These are phyloP conservation scores for Chlorella sp. DNA, from an alignment of 139 green algal species.

Conservation along the genomic window DNA sequence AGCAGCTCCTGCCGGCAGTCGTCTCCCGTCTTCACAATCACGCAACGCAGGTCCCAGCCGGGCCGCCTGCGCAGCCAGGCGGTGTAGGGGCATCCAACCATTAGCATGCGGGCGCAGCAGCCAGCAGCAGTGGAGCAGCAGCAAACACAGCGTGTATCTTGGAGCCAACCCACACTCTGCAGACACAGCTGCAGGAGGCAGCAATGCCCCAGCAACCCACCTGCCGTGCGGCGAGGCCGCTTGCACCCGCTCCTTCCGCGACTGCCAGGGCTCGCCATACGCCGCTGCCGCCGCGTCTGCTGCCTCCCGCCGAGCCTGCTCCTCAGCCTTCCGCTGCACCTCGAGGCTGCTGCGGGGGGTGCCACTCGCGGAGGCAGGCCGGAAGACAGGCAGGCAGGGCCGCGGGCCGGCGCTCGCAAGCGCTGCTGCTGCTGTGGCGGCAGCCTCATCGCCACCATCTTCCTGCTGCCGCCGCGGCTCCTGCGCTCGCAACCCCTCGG, in stretches of 20 bases:
- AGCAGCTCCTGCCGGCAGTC: constrained; percentile 98
- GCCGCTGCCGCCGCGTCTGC: constrained; percentile 41
- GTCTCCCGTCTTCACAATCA: constrained; percentile 99
- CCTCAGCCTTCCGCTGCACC: not conserved
- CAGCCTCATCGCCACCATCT: not conserved
- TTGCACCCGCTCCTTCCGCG: constrained; percentile 66
- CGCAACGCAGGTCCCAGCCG: constrained; percentile 87
- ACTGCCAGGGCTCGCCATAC: constrained; percentile 79
- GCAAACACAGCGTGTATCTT: not conserved
- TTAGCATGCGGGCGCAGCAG: not conserved
- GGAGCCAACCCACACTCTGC: too few relatives aligned
- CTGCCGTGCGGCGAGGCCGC: constrained; percentile 76
- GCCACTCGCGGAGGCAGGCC: not conserved
- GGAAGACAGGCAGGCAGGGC: not conserved
- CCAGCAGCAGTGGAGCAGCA: not conserved
- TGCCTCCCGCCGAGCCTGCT: constrained; percentile 29
- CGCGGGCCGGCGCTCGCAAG: not conserved
- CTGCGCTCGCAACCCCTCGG: not conserved
- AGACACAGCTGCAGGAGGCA: not conserved
- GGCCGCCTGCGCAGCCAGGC: constrained; percentile 28
- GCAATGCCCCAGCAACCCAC: not conserved
- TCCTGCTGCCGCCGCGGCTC: not conserved
- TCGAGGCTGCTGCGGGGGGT: constrained; percentile 2
- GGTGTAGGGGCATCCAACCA: not conserved
- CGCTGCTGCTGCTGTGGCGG: not conserved